A percentile compares a stretch with the other conserved stretches of the same genome.
Evolutionary conservation across 139 green algal genomes (phyloP).

Genomic region (Coelastrella sp.): DNA sequence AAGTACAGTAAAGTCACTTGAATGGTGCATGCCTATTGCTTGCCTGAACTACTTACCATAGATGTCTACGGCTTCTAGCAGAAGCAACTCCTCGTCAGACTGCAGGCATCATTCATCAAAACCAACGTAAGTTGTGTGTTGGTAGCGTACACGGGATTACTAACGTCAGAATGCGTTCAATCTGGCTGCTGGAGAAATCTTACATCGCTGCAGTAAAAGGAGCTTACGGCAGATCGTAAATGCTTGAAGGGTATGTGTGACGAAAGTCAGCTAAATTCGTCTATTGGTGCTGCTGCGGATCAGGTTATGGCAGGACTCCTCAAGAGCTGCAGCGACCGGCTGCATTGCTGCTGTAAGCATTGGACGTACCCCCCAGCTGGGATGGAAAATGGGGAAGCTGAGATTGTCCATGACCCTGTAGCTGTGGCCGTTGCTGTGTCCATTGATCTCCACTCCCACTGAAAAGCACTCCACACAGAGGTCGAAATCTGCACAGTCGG

Average conservation of each 20-base stretch:
- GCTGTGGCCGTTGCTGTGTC: conserved; percentile 85
- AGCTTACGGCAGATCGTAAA: too few species aligned
- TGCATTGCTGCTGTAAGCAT: too few species aligned
- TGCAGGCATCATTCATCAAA: too few species aligned
- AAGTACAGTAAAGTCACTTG: background rate
- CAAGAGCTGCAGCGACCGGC: too few species aligned
- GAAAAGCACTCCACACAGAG: conserved; percentile 98
- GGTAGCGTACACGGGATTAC: too few species aligned
- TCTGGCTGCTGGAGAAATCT: too few species aligned
- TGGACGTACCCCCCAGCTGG: conserved; percentile 87
- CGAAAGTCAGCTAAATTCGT: too few species aligned
- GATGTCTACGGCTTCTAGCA: conserved; percentile 93
- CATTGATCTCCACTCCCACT: conserved; percentile 82
- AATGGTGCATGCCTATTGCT: too few species aligned
- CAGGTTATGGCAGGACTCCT: background rate
- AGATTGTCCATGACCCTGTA: conserved; percentile 95
- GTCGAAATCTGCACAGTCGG: conserved; percentile 92
- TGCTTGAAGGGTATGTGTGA: too few species aligned
- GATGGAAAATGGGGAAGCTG: conserved; percentile 92
- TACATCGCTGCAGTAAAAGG: too few species aligned
- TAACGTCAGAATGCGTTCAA: too few species aligned
- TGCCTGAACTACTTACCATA: conserved; percentile 24
- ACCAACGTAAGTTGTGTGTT: too few species aligned
- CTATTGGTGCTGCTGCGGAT: background rate
- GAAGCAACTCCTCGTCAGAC: conserved; percentile 96